Base-by-base conservation (phyloP, 1,284 basidiomycete species). In the Singerocomus rubriflavus region DNA sequence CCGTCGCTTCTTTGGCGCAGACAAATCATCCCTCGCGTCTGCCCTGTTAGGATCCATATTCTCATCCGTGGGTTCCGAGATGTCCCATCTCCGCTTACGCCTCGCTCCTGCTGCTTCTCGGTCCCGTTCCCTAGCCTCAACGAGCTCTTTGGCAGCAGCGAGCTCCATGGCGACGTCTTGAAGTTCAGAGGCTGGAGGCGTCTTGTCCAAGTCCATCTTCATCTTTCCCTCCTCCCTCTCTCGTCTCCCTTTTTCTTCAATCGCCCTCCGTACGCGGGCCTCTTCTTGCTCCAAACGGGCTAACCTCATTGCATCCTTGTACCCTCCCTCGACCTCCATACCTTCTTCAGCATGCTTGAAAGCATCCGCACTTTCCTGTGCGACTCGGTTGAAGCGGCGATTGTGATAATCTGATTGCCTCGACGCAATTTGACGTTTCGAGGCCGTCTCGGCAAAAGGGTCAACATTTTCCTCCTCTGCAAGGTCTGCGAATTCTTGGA, bases 381-480 rank as follows among this genome's bases (percentile, higher is more conserved):
- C 88, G 55, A 85, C 80, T 43, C 94, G 84, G 62, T 81, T 81
- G 73, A 98, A 99, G 34, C 95, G 83, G 51, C 94, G 84, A 61
- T 90, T 85, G 66, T 99, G 97, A 68, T 99, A 99, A 71, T 98
- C 96, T 52, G 86, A 91, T 76, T 98, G 93, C 39, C 97, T 84
- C 40, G 90, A 78, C 16, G 95, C 91, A 66, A 99, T 93, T 77
- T 98, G 96, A 57, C 92, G 88, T 64, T 91, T 85, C 53, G 86
- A 89, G 34, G 93, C 90, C 30, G 92, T 92, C 71, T 95, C 93
- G 50, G 91, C 88, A 64, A 99, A 96, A 12, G 93, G 94, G 69
- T 99, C 95, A 61, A 91, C 74, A 66, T 91, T 79, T 64, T 96
- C 92, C 67, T 93, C 91, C 64, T 96, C 93, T 27, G 91, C 91